Base-by-base conservation (phyloP, 2,329 filamentous ascomycete species). In the Monosporascus ibericus region DNA sequence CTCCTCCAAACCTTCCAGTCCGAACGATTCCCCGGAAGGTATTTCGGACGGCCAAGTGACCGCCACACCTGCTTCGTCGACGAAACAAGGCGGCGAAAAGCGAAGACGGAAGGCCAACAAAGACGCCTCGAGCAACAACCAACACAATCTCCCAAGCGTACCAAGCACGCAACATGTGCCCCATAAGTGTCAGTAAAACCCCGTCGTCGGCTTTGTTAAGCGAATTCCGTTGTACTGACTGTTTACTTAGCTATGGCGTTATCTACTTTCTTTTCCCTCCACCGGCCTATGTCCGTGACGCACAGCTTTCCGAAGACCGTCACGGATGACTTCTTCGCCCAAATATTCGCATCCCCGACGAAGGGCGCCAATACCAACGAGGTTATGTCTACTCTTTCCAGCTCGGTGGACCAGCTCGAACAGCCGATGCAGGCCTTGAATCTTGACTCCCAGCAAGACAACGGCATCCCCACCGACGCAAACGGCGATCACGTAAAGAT, bases 221-320 rank as follows among this genome's bases (percentile, higher is more conserved):
- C 25, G 53, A 49, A 36, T 49, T 22, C 7, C 20, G 46, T 7
- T 44, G 22, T 51, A 39, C 58, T 58, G 57, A 66, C 60, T 65
- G 53, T 48, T 22, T 40, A 18, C 50, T 48, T 60, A 97, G 94
- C 95, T 65, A 80, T 97, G 55, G 86, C 88, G 58, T 78, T 96
- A 46, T 94, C 92, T 7, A 87, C 87, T 55, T 97, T 99, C 79
- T 97, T 97, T 77, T 95, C 92, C 57, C 87, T 95, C 60, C 90
- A 99, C 73, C 86, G 94, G 56, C 94, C 94, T 46, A 92, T 99
- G 65, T 95, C 90, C 51, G 84, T 96, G 59, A 91, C 86, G 48
- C 85, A 86, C 62, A 86, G 87, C 60, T 86, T 96, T 65, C 94
- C 88, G 52, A 84, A 82, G 62, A 76, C 80, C 20, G 80, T 91